Evolutionary conservation across 2,329 filamentous ascomycete genomes (phyloP).

Genomic region (Samsoniella hepiali): DNA sequence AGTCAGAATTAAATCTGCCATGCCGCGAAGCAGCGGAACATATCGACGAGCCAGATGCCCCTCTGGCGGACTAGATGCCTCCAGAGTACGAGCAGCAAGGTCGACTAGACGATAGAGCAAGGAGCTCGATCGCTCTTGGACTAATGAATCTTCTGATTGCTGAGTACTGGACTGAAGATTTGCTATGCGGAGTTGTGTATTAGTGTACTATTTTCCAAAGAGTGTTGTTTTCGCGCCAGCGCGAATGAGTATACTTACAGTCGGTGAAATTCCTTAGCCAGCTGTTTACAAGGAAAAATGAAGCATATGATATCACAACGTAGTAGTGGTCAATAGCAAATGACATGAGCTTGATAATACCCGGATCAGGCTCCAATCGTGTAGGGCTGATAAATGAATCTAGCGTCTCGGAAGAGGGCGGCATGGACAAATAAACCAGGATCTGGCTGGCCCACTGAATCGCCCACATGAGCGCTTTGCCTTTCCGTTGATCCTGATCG

Average conservation of each 20-base stretch:
- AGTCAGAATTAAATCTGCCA: not conserved
- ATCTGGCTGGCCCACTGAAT: not conserved
- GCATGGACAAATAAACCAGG: not conserved
- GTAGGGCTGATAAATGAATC: not conserved
- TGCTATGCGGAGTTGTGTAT: not conserved
- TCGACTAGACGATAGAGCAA: not conserved
- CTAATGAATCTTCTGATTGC: not conserved
- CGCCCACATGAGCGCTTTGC: slow-evolving; percentile 4
- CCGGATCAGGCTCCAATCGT: not conserved
- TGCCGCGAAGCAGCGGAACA: slow-evolving; percentile 1
- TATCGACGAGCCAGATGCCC: slow-evolving; percentile 8
- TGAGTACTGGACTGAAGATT: not conserved
- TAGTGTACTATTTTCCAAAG: not conserved
- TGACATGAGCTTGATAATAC: not conserved
- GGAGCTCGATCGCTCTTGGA: not conserved
- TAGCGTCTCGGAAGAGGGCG: not conserved
- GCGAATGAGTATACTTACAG: not conserved
- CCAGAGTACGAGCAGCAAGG: slow-evolving; percentile 2
- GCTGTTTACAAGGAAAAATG: slow-evolving; percentile 2
- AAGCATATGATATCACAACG: not conserved
- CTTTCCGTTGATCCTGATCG: not conserved
- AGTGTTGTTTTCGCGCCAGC: too few species aligned
- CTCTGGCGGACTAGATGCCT: slow-evolving; percentile 1
- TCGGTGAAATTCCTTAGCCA: slow-evolving; percentile 2
- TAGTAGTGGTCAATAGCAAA: slow-evolving; percentile 5